These are phyloP conservation scores for Bruguiera parviflora DNA, from an alignment of 345 rosid species.

Conservation along the genomic window DNA sequence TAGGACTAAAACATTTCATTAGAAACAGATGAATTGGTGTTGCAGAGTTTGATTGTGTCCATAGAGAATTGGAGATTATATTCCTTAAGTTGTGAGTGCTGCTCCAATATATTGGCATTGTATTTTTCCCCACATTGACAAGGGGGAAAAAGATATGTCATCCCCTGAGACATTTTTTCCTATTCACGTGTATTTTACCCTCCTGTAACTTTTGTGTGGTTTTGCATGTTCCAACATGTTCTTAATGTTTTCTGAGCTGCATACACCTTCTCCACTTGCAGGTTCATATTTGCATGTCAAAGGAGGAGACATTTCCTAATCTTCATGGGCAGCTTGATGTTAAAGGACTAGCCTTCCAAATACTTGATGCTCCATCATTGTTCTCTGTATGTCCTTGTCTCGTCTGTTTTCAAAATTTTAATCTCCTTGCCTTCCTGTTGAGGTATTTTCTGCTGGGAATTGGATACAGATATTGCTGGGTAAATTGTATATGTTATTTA, in stretches of 20 bases:
- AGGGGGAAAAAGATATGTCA: neutral
- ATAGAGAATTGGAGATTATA: neutral
- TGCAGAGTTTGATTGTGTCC: neutral
- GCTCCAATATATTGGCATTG: neutral
- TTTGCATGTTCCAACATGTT: neutral
- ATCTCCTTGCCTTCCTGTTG: constrained; percentile 11
- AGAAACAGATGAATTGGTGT: neutral
- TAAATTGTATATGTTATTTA: neutral
- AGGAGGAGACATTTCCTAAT: constrained; percentile 88
- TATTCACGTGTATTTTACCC: neutral
- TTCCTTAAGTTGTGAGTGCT: constrained; percentile 3
- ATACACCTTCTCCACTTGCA: constrained; percentile 30
- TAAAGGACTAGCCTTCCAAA: constrained; percentile 76
- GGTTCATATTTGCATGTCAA: constrained; percentile 93
- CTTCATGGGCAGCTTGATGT: constrained; percentile 90
- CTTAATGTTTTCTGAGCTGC: neutral
- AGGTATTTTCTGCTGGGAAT: constrained; percentile 9
- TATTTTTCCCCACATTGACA: neutral
- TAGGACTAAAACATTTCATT: neutral
- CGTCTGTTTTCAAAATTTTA: constrained; percentile 15
- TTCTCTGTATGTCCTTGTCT: constrained; percentile 66
- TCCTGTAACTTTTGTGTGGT: neutral
- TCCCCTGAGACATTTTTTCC: neutral
- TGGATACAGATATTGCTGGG: neutral
- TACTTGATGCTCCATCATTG: constrained; percentile 81